A percentile compares a stretch with the other conserved stretches of the same genome.
Evolutionary conservation across 2,329 filamentous ascomycete species (phyloP).

Genomic region (Talaromyces islandicus): DNA sequence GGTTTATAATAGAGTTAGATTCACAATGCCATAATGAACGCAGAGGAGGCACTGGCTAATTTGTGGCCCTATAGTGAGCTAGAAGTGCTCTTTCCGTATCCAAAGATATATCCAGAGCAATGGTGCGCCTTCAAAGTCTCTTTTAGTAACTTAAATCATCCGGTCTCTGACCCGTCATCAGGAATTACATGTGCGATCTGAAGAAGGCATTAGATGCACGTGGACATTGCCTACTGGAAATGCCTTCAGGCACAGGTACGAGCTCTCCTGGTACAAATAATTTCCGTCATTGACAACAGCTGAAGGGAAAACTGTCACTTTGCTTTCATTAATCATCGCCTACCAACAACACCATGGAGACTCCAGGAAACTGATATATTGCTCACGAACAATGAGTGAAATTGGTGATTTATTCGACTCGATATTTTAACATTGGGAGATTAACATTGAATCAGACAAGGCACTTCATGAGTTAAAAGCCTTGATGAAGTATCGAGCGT

Average conservation of each 20-base stretch:
- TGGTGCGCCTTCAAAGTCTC: conserved; percentile 3
- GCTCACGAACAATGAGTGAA: conserved; percentile 98
- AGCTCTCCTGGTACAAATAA: not conserved
- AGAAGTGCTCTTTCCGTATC: conserved; percentile 68
- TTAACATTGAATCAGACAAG: conserved; percentile 56
- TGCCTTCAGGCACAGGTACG: conserved; percentile 89
- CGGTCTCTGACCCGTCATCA: conserved; percentile 3
- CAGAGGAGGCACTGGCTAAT: not conserved
- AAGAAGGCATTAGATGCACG: conserved; percentile 86
- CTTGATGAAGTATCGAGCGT: conserved; percentile 88
- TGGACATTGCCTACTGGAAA: conserved; percentile 94
- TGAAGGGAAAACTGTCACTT: conserved; percentile 73
- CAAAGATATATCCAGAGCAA: conserved; percentile 67
- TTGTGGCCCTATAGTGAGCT: conserved; percentile 48
- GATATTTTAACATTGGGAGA: not conserved
- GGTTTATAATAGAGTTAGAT: conserved; percentile 68
- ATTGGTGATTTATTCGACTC: conserved; percentile 46
- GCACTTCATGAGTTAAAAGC: conserved; percentile 84
- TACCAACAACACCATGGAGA: conserved; percentile 94
- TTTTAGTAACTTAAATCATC: not conserved
- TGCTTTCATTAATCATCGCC: conserved; percentile 90
- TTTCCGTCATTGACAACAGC: not conserved
- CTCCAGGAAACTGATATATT: conserved; percentile 95
- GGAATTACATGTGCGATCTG: conserved; percentile 70
- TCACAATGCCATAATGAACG: not conserved